Base-by-base conservation (phyloP, 1,284 basidiomycete genomes). In the Irpex rosettiformis region DNA sequence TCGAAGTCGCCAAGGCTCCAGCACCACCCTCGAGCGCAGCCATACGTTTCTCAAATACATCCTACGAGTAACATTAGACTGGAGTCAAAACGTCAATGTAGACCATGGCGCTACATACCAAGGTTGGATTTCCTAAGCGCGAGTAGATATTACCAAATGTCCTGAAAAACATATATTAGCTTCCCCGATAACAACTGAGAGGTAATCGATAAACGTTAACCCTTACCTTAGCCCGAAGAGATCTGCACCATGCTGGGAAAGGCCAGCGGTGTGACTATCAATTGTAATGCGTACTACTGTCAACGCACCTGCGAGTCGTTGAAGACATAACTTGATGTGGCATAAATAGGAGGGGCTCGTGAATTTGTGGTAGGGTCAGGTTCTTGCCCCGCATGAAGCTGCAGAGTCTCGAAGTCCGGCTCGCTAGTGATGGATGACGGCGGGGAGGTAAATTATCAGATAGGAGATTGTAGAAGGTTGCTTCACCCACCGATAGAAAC, bases 41-140 rank as follows among this genome's bases (percentile, higher is more conserved):
- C 3, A 95, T 86, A 22, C 93, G 84, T 66, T 89, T 84, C 73
- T 96, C 93, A 64, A 96, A 93, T 4, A 94, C 89, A 64, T 88
- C 87, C 84, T 88, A 40, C 48, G 48, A 51, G 13, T 7, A 25
- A 16, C 11, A 7, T 27, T 7, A 16, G 30, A 2, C 11, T 11
- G 10, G 5, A 13, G 16, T 10, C 22, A 51, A 3, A 37, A 51
- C 16, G 24, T 8, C 10, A 3, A 18, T n/a, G 27, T 1, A n/a
- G 49, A n/a, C n/a, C 1, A 54, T 42, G 6, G 18, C 18, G 6
- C 24, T 8, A 80, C 84, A 57, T 69, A 88, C 88, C 56, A 89
- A 84, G 3, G 93, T 95, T 7, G 93, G 93, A 71, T 96, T 94
- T 27, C 88, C 85, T 56, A 94, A 86, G 37, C 91, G 83, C 18